A percentile compares a stretch with the other conserved stretches of the same genome.
Evolutionary conservation across 148 eudicot species (phyloP).

Genomic region (Beta vulgaris): DNA sequence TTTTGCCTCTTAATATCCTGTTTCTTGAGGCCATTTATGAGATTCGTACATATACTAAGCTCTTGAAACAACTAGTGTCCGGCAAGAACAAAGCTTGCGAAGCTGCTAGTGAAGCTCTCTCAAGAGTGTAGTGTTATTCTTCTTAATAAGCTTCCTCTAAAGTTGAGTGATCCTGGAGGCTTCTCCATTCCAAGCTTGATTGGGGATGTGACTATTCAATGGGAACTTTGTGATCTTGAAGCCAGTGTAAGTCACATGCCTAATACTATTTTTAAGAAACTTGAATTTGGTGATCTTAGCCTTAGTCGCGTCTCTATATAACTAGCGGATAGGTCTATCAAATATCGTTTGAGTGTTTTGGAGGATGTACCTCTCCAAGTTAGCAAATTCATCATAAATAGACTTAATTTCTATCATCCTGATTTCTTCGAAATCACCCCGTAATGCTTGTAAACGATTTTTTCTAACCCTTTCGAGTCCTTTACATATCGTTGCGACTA

Average conservation of each 20-base stretch:
- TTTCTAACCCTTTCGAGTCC: too few species aligned
- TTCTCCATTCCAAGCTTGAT: constrained; percentile 9
- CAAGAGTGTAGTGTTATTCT: not conserved
- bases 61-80: not conserved
- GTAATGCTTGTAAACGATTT: too few species aligned
- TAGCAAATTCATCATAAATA: too few species aligned
- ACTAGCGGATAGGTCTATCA: too few species aligned
- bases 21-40: not conserved
- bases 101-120: not conserved
- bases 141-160: not conserved
- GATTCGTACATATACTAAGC: not conserved
- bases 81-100: not conserved
- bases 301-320: not conserved
- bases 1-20: not conserved
- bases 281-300: not conserved
- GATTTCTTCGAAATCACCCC: too few species aligned
- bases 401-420: too few species aligned
- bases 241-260: not conserved
- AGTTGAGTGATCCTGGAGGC: not conserved
- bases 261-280: not conserved
- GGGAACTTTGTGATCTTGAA: too few species aligned
- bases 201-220: not conserved
- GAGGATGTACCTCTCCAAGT: too few species aligned
- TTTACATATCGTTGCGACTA: too few species aligned
- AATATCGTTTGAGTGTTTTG: too few species aligned